Conservation (phyloP, 768 basidiomycete genomes). For the Nidularia pulvinata region DNA sequence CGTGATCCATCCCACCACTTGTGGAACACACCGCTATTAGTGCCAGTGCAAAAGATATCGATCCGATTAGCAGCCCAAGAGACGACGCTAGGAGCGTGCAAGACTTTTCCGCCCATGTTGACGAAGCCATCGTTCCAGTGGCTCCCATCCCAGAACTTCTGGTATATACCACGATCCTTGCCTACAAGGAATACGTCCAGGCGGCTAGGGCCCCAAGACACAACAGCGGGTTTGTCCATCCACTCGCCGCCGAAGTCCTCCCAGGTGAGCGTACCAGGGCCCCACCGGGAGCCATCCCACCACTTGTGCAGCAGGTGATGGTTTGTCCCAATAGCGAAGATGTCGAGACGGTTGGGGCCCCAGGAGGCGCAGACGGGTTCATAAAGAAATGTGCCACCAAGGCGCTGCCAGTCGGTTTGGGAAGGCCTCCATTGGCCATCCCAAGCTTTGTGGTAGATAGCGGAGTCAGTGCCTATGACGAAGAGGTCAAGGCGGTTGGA, state of each 20-base stretch:
- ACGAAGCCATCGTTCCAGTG: background rate
- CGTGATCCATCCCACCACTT: slow-evolving; percentile 7
- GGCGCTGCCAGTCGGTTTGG: slow-evolving; percentile 1
- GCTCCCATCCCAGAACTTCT: background rate
- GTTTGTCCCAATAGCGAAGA: slow-evolving; percentile 9
- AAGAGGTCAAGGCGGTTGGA: slow-evolving; percentile 10
- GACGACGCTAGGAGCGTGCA: background rate
- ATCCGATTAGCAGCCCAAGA: background rate
- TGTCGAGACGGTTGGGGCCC: slow-evolving; percentile 9
- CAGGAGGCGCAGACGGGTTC: slow-evolving; percentile 8
- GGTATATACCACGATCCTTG: background rate
- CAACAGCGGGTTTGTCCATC: slow-evolving; percentile 5
- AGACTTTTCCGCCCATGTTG: background rate
- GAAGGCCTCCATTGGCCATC: slow-evolving; percentile 4
- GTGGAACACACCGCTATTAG: slow-evolving; percentile 4
- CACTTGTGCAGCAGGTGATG: slow-evolving; percentile 7
- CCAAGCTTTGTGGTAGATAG: slow-evolving; percentile 9
- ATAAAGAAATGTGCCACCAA: slow-evolving; percentile 3
- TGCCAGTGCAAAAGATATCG: slow-evolving; percentile 5
- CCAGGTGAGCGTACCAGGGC: background rate
- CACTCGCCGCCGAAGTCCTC: slow-evolving; percentile 7
- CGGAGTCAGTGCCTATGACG: slow-evolving; percentile 11
- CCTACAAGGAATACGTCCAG: slow-evolving; percentile 1
- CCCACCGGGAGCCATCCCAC: slow-evolving; percentile 6
- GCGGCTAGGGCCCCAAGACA: background rate